A percentile compares a stretch with the other conserved stretches of the same genome.
Conservation (phyloP, 371 early-diverging fungal genomes). For the Rhizopus sp. region DNA sequence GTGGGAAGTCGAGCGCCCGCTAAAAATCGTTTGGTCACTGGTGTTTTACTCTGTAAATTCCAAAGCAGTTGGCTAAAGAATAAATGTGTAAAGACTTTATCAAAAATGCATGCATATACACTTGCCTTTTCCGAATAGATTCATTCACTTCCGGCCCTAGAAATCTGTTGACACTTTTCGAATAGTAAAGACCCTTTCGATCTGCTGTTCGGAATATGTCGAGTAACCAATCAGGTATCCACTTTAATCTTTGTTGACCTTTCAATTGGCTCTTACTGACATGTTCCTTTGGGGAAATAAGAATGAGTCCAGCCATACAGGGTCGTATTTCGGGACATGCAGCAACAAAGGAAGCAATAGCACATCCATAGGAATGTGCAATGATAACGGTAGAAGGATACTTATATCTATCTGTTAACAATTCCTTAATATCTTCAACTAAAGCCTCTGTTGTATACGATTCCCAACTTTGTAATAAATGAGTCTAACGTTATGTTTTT, state of each 20-base stretch:
- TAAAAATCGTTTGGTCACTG: slow-evolving; percentile 57
- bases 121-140: slow-evolving; percentile 43
- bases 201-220: slow-evolving; percentile 59
- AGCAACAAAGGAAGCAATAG: slow-evolving; percentile 58
- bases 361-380: slow-evolving; percentile 74
- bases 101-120: not conserved
- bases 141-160: slow-evolving; percentile 47
- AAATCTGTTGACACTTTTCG: slow-evolving; percentile 63
- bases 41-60: slow-evolving; percentile 60
- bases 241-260: slow-evolving; percentile 35
- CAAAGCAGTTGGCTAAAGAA: slow-evolving; percentile 58
- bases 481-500: not conserved
- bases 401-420: slow-evolving; percentile 60
- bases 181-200: slow-evolving; percentile 63
- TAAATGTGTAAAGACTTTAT: not conserved
- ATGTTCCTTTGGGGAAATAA: slow-evolving; percentile 64
- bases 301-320: slow-evolving; percentile 55
- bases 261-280: slow-evolving; percentile 49
- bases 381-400: slow-evolving; percentile 64
- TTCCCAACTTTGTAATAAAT: slow-evolving; percentile 39
- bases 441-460: slow-evolving; percentile 61
- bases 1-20: slow-evolving; percentile 55
- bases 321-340: slow-evolving; percentile 32
- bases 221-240: slow-evolving; percentile 60
- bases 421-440: slow-evolving; percentile 51